Evolutionary conservation across 2,329 filamentous ascomycete genomes (phyloP).

Genomic region (Ascochyta lentis): DNA sequence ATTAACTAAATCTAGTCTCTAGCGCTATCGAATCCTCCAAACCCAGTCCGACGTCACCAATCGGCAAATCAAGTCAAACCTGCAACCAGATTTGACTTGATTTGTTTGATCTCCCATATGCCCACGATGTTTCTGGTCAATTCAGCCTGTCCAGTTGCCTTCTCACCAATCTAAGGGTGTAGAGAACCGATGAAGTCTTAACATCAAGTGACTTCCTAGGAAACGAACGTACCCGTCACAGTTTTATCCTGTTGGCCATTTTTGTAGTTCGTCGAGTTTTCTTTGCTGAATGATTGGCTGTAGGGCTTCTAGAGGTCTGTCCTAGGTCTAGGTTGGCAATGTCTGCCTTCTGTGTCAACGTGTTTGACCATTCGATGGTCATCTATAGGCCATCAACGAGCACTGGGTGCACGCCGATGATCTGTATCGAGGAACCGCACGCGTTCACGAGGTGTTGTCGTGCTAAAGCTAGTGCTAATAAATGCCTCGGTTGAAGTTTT

Average conservation of each 20-base stretch:
- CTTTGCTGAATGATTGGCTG: slow-evolving; percentile 47
- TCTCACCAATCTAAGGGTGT: too few species aligned
- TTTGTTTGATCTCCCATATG: slow-evolving; percentile 44
- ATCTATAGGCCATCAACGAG: too few species aligned
- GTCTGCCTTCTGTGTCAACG: slow-evolving; percentile 43
- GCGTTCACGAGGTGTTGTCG: too few species aligned
- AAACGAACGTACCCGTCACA: slow-evolving; percentile 30
- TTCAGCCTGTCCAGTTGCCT: too few species aligned
- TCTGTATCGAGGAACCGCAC: background rate
- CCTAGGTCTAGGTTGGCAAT: slow-evolving; percentile 49
- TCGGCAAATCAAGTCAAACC: too few species aligned
- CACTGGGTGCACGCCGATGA: background rate
- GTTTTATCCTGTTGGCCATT: slow-evolving; percentile 50
- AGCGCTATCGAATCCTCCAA: too few species aligned
- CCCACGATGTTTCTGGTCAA: too few species aligned
- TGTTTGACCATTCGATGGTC: slow-evolving; percentile 9
- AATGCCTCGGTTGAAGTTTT: slow-evolving; percentile 6
- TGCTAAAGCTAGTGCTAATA: too few species aligned
- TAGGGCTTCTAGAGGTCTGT: slow-evolving; percentile 35
- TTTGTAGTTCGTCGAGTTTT: slow-evolving; percentile 52
- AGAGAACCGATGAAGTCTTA: too few species aligned
- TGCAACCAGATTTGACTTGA: background rate
- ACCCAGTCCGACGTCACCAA: too few species aligned
- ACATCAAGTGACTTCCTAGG: too few species aligned
- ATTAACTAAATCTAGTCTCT: too few species aligned